These are phyloP conservation scores for Lentinula detonsa DNA, from an alignment of 768 basidiomycete genomes.

Conservation along the genomic window DNA sequence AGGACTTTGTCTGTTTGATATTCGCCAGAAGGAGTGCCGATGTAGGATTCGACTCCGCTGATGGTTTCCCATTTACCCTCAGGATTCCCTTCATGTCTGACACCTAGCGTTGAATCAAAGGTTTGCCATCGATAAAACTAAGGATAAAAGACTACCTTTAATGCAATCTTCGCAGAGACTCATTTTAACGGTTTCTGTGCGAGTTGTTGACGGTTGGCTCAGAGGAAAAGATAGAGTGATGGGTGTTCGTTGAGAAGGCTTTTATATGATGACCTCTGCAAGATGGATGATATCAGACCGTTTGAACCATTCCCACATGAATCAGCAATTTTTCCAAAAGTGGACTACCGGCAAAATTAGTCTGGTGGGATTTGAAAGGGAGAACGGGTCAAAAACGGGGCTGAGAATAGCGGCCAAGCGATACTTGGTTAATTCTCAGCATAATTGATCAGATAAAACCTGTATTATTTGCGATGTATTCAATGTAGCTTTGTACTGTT, in stretches of 20 bases:
- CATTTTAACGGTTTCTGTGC: background rate
- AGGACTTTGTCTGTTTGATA: slow-evolving; percentile 31
- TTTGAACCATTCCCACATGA: background rate
- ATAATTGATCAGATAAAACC: no score
- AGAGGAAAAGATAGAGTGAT: no score
- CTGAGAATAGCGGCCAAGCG: no score
- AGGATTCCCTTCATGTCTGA: slow-evolving; percentile 3
- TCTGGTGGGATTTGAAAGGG: no score
- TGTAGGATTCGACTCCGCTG: slow-evolving; percentile 32
- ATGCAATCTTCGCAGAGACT: slow-evolving; percentile 7
- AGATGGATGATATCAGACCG: no score
- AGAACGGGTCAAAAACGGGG: no score
- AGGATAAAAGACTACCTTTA: background rate
- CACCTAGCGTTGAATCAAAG: background rate
- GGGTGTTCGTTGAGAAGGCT: no score
- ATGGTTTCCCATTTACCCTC: slow-evolving; percentile 29
- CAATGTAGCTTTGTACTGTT: no score
- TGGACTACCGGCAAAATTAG: no score
- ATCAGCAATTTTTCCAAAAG: background rate
- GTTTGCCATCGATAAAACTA: background rate
- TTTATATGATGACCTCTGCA: no score
- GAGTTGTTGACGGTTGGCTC: background rate
- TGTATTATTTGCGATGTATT: no score
- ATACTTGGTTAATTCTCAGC: no score
- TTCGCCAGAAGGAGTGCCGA: slow-evolving; percentile 30